A percentile compares a stretch with the other conserved stretches of the same genome.
Evolutionary conservation across 306 rosid species (phyloP).

Genomic region (Astragalus membranaceus): DNA sequence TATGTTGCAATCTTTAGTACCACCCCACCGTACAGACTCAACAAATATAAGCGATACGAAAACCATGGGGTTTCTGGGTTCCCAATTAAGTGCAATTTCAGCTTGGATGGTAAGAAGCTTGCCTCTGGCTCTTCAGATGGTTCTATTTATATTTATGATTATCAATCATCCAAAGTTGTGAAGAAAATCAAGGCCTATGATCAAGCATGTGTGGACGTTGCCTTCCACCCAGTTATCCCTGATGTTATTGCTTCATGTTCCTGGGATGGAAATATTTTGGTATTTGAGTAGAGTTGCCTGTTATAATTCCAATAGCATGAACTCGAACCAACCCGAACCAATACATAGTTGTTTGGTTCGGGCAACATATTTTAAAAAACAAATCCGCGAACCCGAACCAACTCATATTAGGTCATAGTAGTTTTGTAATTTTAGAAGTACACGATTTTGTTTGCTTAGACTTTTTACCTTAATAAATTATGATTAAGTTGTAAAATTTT

Average conservation of each 20-base stretch:
- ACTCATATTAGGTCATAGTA: too few species aligned
- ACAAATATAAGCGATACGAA: constrained; percentile 77
- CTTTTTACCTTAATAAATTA: too few species aligned
- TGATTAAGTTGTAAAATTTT: too few species aligned
- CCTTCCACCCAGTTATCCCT: constrained; percentile 67
- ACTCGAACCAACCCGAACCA: too few species aligned
- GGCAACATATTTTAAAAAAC: too few species aligned
- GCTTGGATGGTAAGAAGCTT: constrained; percentile 64
- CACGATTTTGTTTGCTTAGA: too few species aligned
- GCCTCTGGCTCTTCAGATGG: constrained; percentile 93
- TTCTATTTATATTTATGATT: constrained; percentile 58
- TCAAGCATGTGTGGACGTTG: constrained; percentile 65
- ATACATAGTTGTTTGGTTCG: too few species aligned
- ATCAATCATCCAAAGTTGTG: constrained; percentile 54
- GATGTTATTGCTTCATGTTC: constrained; percentile 74
- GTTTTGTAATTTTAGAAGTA: too few species aligned
- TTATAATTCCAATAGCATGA: not conserved
- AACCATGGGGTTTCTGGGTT: constrained; percentile 79
- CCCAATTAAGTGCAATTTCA: constrained; percentile 78
- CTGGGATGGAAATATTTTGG: constrained; percentile 73
- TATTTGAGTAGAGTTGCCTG: constrained; percentile 41
- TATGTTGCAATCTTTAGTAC: constrained; percentile 69
- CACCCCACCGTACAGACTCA: constrained; percentile 74
- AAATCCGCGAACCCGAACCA: too few species aligned
- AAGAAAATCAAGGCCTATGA: constrained; percentile 67